phyloP scores from a whole-genome alignment of 768 basidiomycete species.

The Russula virescens region DNA sequence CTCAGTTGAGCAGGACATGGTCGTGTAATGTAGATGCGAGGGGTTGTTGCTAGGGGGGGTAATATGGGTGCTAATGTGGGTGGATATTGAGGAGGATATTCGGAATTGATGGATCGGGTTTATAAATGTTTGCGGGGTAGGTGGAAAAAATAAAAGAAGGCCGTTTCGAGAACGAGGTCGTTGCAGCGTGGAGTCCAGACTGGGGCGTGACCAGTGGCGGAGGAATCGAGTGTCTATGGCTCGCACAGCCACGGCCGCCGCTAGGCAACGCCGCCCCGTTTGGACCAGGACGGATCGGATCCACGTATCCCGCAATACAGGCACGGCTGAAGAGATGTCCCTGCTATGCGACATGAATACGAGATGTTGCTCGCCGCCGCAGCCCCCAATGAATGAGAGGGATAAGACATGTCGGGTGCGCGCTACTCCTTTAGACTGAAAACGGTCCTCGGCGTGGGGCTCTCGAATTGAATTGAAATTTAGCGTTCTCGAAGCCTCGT shows the following conservation, averaged over 20 bases:
- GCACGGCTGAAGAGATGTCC: background rate
- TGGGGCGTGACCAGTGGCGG: background rate
- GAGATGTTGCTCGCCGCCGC: background rate
- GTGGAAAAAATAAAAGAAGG: background rate
- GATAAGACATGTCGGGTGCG: too few relatives aligned
- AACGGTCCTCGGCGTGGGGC: too few relatives aligned
- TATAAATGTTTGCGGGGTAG: background rate
- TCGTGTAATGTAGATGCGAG: background rate
- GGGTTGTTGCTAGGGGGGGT: background rate
- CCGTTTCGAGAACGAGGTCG: background rate
- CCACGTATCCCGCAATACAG: background rate
- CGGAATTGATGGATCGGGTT: background rate
- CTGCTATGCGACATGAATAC: background rate
- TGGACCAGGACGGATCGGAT: too few relatives aligned
- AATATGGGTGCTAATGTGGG: too few relatives aligned
- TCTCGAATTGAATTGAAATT: background rate
- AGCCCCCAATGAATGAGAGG: too few relatives aligned
- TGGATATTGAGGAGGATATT: background rate
- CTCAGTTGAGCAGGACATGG: background rate
- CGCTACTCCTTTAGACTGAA: too few relatives aligned
- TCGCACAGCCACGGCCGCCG: conserved; percentile 1
- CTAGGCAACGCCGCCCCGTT: background rate
- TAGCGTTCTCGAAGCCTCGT: background rate
- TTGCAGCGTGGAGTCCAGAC: background rate
- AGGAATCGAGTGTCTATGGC: too few relatives aligned